Base-by-base conservation (phyloP, 495 filamentous ascomycete species). In the Penicillium parvum region DNA sequence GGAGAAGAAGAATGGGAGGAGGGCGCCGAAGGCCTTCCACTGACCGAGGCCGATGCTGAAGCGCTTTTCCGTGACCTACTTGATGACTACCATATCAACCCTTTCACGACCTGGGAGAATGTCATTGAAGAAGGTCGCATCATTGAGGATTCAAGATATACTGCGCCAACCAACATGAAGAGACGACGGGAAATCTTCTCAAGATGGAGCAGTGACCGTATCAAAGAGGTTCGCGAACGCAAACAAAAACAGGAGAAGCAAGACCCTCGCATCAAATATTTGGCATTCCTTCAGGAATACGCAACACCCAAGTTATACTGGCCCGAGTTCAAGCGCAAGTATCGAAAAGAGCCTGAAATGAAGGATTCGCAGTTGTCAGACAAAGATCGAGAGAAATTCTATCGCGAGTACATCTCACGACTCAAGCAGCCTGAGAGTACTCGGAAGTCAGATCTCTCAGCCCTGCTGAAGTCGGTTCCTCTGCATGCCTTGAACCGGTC, bases 301-400 rank as follows among this genome's bases (percentile, higher is more conserved):
- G 89, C 88, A 1, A 91, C 83, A 0, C 83, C 86, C 1, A 96
- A 96, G 65, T 69, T 97, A 8, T 98, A 94, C 64, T 98, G 92
- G 92, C 82, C 86, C 0, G 92, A 98, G 58, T 98, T 98, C 61
- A 87, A 87, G 49, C 76, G 91, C 21, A 97, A 96, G 55, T 92
- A 82, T 52, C 84, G 83, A 45, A 89, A 84, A 46, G 88, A 91
- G 42, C 58, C 76, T 0, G 79, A 81, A 38, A 94, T 97, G 90
- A 82, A 79, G 35, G 83, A 90, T 49, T 59, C 77, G 5, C 77
- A 83, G 32, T 57, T 96, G 19, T 64, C 68, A 1, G 94, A 98
- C 57, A 94, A 90, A 55, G 90, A 96, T 45, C 77, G 88, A 2
- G 92, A 98, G 59, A 94, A 87, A 62, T 76, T 79, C 63, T 98